phyloP scores from a whole-genome alignment of 495 filamentous ascomycete genomes.

The Entonaema liquescens region DNA sequence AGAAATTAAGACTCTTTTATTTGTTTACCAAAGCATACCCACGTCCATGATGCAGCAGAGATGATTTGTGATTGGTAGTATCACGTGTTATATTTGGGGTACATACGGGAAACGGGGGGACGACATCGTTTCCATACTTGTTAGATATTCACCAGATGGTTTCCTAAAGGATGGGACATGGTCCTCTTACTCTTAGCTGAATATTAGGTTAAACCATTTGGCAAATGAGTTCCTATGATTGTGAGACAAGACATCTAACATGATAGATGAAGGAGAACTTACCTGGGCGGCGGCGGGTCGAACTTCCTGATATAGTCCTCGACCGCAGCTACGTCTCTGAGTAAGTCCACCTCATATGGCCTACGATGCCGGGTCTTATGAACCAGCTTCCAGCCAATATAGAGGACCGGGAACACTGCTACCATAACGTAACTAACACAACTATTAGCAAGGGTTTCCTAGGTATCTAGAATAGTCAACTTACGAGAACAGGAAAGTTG shows the following conservation, averaged over 20 bases:
- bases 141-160: neutral
- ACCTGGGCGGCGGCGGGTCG: constrained; percentile 66
- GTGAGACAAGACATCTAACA: constrained; percentile 4
- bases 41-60: neutral
- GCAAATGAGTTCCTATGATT: constrained; percentile 22
- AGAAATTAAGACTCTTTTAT: neutral
- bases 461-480: constrained; percentile 31
- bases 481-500: constrained; percentile 80
- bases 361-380: constrained; percentile 67
- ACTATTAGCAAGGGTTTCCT: neutral
- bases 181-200: constrained; percentile 21
- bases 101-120: neutral
- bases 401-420: constrained; percentile 63
- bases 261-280: constrained; percentile 22
- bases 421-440: constrained; percentile 28
- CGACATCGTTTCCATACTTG: neutral
- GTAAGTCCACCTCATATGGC: constrained; percentile 70
- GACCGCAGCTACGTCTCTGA: constrained; percentile 71
- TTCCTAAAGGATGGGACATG: neutral
- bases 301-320: constrained; percentile 76
- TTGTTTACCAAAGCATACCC: neutral
- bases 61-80: neutral
- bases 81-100: neutral
- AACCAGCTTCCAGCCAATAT: constrained; percentile 73
- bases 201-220: constrained; percentile 35